phyloP scores from a whole-genome alignment of 371 early-diverging fungal species.

The Rhizopus stolonifer region DNA sequence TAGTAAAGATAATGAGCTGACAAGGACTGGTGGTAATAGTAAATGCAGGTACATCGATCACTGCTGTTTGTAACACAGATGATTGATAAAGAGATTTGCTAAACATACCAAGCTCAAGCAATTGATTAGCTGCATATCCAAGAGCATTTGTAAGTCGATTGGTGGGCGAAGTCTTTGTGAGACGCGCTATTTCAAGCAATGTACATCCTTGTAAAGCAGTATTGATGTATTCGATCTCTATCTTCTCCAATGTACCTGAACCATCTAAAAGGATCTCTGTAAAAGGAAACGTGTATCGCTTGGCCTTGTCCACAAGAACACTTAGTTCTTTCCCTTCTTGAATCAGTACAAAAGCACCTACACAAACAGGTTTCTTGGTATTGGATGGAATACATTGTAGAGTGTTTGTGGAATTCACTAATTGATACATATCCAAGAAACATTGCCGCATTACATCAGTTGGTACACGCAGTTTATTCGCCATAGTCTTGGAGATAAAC shows the following conservation, averaged over 20 bases:
- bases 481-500: slow-evolving; percentile 48
- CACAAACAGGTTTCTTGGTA: slow-evolving; percentile 19
- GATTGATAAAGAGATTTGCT: slow-evolving; percentile 24
- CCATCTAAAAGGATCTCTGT: slow-evolving; percentile 23
- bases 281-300: slow-evolving; percentile 36
- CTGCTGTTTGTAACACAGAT: slow-evolving; percentile 27
- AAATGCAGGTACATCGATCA: slow-evolving; percentile 42
- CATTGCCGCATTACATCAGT: slow-evolving; percentile 35
- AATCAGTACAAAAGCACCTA: slow-evolving; percentile 37
- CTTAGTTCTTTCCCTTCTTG: slow-evolving; percentile 25
- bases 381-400: slow-evolving; percentile 8
- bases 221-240: slow-evolving; percentile 24
- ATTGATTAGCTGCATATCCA: slow-evolving; percentile 23
- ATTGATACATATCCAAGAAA: slow-evolving; percentile 36
- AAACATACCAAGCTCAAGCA: slow-evolving; percentile 27
- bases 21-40: slow-evolving; percentile 31
- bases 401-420: slow-evolving; percentile 20
- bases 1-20: slow-evolving; percentile 37
- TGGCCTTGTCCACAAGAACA: slow-evolving; percentile 35
- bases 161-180: slow-evolving; percentile 3
- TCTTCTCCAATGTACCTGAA: slow-evolving; percentile 14
- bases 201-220: slow-evolving; percentile 25
- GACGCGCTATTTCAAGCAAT: slow-evolving; percentile 17
- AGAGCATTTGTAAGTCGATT: slow-evolving; percentile 24
- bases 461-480: slow-evolving; percentile 34